phyloP scores from a whole-genome alignment of 257 asterid species.

The Petunia axillaris region DNA sequence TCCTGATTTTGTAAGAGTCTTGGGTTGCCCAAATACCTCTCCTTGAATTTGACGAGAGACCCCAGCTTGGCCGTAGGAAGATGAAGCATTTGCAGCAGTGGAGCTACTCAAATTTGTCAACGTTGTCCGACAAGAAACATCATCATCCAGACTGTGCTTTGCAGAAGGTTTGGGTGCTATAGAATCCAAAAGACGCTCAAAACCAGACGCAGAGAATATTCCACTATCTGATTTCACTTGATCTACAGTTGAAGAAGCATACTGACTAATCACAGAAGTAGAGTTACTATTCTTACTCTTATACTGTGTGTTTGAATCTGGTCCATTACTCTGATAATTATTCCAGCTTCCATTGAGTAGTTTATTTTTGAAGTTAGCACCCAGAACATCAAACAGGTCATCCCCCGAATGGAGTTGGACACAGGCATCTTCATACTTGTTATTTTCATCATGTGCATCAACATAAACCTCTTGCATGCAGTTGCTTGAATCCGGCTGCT shows the following conservation, averaged over 20 bases:
- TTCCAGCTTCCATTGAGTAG: conserved; percentile 56
- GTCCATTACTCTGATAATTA: conserved; percentile 29
- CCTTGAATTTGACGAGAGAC: conserved; percentile 51
- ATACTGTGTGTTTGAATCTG: conserved; percentile 28
- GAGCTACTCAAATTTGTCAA: conserved; percentile 52
- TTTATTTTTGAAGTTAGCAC: conserved; percentile 74
- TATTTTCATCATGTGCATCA: conserved; percentile 36
- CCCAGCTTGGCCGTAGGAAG: conserved; percentile 49
- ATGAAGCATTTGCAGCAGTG: conserved; percentile 47
- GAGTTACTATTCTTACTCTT: conserved; percentile 31
- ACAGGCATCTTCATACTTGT: conserved; percentile 41
- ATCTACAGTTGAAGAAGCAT: conserved; percentile 41
- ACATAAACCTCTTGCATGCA: conserved; percentile 42
- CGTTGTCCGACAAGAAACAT: conserved; percentile 61
- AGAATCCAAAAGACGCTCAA: conserved; percentile 77
- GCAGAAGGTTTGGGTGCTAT: conserved; percentile 54
- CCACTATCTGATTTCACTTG: conserved; percentile 58
- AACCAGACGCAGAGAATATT: conserved; percentile 40
- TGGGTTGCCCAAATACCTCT: conserved; percentile 61
- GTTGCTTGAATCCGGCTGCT: conserved; percentile 33
- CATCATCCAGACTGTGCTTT: conserved; percentile 50
- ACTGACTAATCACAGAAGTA: conserved; percentile 37
- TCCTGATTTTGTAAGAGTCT: conserved; percentile 50
- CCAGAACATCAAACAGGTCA: conserved; percentile 82
- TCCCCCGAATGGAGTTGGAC: conserved; percentile 51